These are phyloP conservation scores for Solanum medicagineum DNA, from an alignment of 257 asterid species.

Conservation along the genomic window DNA sequence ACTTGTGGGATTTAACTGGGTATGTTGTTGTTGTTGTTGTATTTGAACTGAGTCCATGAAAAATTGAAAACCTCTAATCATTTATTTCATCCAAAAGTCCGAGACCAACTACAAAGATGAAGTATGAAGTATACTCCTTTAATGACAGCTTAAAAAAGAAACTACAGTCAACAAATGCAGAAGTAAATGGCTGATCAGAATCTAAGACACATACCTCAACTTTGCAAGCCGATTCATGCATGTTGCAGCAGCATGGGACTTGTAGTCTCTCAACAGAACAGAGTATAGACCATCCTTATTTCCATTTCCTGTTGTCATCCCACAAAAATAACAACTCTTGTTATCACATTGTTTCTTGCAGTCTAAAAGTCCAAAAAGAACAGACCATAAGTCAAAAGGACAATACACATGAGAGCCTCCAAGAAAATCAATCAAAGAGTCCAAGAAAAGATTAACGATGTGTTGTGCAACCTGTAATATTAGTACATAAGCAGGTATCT, in stretches of 20 bases:
- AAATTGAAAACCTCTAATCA: background rate
- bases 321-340: background rate
- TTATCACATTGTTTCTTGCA: background rate
- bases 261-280: slow-evolving; percentile 87
- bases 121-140: background rate
- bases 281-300: slow-evolving; percentile 92
- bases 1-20: no score
- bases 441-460: background rate
- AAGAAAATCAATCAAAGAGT: background rate
- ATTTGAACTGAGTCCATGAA: background rate
- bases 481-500: background rate
- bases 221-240: slow-evolving; percentile 98
- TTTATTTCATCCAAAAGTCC: background rate
- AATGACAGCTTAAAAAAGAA: background rate
- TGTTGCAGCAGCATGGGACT: slow-evolving; percentile 75
- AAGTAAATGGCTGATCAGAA: background rate
- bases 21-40: no score
- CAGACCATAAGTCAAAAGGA: background rate
- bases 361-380: background rate
- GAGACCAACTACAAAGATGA: background rate
- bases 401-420: background rate
- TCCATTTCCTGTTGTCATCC: slow-evolving; percentile 70
- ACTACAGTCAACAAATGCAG: background rate
- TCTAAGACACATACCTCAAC: slow-evolving; percentile 46
- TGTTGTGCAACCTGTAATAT: background rate